A percentile compares a stretch with the other conserved stretches of the same genome.
These are phyloP conservation scores for Botrytis hyacinthi DNA, from an alignment of 2,329 filamentous ascomycete genomes.

Conservation along the genomic window DNA sequence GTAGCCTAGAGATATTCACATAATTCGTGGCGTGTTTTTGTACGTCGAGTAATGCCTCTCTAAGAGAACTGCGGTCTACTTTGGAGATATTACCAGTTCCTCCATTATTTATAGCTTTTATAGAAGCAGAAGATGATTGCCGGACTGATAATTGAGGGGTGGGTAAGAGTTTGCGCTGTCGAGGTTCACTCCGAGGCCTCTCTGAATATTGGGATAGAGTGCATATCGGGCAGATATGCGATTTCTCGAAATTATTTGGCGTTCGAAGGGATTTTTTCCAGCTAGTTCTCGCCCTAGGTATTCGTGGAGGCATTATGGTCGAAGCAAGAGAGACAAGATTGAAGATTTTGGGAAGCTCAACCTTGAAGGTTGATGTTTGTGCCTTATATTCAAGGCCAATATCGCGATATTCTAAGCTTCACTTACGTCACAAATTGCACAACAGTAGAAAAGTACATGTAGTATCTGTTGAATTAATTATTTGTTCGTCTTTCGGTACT, in stretches of 20 bases:
- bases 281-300: slow-evolving; percentile 31
- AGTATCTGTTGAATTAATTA: neutral
- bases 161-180: slow-evolving; percentile 18
- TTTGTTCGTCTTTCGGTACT: neutral
- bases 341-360: slow-evolving; percentile 21
- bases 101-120: slow-evolving; percentile 1
- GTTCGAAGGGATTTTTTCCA: slow-evolving; percentile 22
- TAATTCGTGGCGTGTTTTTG: slow-evolving; percentile 59
- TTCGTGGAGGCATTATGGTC: slow-evolving; percentile 38
- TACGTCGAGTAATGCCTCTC: slow-evolving; percentile 53
- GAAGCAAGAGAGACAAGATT: slow-evolving; percentile 21
- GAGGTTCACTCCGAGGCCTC: slow-evolving; percentile 16
- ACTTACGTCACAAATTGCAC: slow-evolving; percentile 11
- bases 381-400: slow-evolving; percentile 22
- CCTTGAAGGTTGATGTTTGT: neutral
- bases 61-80: slow-evolving; percentile 29
- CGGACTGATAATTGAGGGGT: slow-evolving; percentile 19
- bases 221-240: slow-evolving; percentile 35
- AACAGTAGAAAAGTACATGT: neutral
- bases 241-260: slow-evolving; percentile 19
- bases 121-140: slow-evolving; percentile 22
- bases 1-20: slow-evolving; percentile 66
- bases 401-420: neutral
- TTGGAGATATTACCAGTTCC: neutral
- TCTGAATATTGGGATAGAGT: slow-evolving; percentile 23